phyloP scores from a whole-genome alignment of 139 green algal species.

The Zygnema circumcarinatum region DNA sequence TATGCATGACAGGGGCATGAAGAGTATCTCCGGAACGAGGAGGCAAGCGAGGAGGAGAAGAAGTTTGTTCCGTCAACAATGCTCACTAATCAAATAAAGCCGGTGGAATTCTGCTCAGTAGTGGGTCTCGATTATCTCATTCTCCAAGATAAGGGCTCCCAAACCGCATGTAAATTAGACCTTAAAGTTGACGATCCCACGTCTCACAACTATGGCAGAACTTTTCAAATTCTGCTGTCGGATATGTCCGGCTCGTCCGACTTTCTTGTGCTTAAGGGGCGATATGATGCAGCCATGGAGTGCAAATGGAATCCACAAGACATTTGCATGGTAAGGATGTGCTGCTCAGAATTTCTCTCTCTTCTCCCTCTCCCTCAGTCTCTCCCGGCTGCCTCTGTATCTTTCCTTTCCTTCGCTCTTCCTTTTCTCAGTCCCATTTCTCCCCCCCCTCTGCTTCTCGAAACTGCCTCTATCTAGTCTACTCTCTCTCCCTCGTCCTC shows the following conservation, averaged over 20 bases:
- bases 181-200: background rate
- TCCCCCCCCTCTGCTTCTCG: background rate
- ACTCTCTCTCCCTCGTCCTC: background rate
- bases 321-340: background rate
- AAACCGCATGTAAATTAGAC: background rate
- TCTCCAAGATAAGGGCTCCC: background rate
- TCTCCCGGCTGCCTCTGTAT: too few relatives aligned
- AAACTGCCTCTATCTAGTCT: background rate
- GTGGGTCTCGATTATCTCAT: constrained; percentile 3
- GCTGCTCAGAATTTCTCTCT: background rate
- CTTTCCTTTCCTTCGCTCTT: background rate
- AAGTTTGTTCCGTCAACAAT: background rate
- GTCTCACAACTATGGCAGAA: background rate
- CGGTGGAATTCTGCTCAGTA: constrained; percentile 1
- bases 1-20: constrained; percentile 16
- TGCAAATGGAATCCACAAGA: background rate
- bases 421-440: background rate
- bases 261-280: background rate
- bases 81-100: background rate
- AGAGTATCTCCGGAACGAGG: constrained; percentile 1
- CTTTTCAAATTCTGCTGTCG: background rate
- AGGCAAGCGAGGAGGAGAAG: background rate
- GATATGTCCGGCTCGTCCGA: background rate
- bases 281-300: background rate
- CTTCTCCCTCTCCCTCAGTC: background rate